phyloP scores from a whole-genome alignment of 2,329 filamentous ascomycete species.

The Zasmidium citrigriseum region DNA sequence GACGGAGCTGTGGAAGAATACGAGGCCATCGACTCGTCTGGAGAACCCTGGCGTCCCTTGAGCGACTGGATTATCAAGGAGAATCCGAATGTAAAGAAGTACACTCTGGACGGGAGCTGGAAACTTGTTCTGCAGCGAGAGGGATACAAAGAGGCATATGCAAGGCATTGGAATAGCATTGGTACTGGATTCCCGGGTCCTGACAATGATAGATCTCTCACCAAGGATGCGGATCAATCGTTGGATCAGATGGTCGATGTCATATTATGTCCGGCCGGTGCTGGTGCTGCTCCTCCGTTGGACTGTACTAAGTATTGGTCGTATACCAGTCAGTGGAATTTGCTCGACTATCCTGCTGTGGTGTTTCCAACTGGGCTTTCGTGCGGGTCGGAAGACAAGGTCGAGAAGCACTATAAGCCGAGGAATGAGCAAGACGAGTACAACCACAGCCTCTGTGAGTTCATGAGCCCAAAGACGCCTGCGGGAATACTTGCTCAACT shows the following conservation, averaged over 20 bases:
- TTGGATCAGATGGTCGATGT: constrained; percentile 54
- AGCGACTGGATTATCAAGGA: constrained; percentile 60
- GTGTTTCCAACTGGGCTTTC: constrained; percentile 60
- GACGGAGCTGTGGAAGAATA: constrained; percentile 61
- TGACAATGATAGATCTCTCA: constrained; percentile 17
- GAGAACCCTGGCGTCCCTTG: constrained; percentile 61
- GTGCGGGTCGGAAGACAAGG: constrained; percentile 44
- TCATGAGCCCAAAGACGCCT: neutral
- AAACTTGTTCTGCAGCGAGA: constrained; percentile 45
- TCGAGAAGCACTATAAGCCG: constrained; percentile 38
- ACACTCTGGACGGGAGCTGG: constrained; percentile 46
- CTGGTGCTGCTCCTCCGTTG: constrained; percentile 57
- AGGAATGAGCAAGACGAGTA: constrained; percentile 51
- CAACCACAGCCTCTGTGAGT: constrained; percentile 50
- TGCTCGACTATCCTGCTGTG: constrained; percentile 60
- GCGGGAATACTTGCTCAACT: neutral
- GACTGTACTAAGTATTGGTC: constrained; percentile 61
- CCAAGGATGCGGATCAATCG: constrained; percentile 16
- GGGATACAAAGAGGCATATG: constrained; percentile 47
- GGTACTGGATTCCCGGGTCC: constrained; percentile 30
- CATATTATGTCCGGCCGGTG: constrained; percentile 61
- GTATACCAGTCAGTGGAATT: constrained; percentile 68
- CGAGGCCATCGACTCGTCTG: constrained; percentile 52
- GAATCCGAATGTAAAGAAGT: constrained; percentile 51
- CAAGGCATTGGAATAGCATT: constrained; percentile 48